These are phyloP conservation scores for Paramecium caudatum DNA, from an alignment of 73 alveolate genomes.

Conservation along the genomic window DNA sequence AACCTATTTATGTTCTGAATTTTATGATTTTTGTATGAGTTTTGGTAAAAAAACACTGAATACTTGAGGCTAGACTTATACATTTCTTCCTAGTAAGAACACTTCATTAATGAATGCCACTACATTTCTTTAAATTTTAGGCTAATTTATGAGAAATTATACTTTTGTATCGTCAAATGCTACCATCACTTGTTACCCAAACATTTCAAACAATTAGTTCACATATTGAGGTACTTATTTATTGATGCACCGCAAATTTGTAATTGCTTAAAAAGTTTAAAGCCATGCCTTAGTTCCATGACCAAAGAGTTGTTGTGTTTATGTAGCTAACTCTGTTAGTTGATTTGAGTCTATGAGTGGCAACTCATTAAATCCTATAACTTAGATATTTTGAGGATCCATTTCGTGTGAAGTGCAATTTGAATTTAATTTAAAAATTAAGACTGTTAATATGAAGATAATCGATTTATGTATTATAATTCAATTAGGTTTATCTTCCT, in stretches of 20 bases:
- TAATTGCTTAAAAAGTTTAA: constrained; percentile 27
- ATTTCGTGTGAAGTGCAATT: constrained; percentile 41
- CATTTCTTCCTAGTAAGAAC: constrained; percentile 4
- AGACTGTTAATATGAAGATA: constrained; percentile 16
- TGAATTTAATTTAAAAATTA: constrained; percentile 54
- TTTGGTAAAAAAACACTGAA: constrained; percentile 29
- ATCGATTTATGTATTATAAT: neutral
- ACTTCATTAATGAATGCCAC: constrained; percentile 26
- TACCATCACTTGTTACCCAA: constrained; percentile 26
- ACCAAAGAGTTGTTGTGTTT: constrained; percentile 9
- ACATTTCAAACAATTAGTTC: constrained; percentile 41
- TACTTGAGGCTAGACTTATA: constrained; percentile 10
- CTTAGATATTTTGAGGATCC: constrained; percentile 16
- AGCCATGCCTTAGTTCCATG: constrained; percentile 57
- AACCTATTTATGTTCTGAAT: constrained; percentile 38
- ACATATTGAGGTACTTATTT: constrained; percentile 51
- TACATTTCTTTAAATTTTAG: constrained; percentile 44
- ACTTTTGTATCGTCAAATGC: constrained; percentile 45
- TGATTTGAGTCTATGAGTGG: constrained; percentile 4
- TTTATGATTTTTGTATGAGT: neutral
- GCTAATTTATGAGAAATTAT: neutral
- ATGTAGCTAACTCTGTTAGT: neutral
- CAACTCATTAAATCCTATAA: neutral
- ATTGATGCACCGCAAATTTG: constrained; percentile 18
- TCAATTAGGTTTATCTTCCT: neutral